These are phyloP conservation scores for Hygrophila difformis DNA, from an alignment of 257 asterid species.

Conservation along the genomic window DNA sequence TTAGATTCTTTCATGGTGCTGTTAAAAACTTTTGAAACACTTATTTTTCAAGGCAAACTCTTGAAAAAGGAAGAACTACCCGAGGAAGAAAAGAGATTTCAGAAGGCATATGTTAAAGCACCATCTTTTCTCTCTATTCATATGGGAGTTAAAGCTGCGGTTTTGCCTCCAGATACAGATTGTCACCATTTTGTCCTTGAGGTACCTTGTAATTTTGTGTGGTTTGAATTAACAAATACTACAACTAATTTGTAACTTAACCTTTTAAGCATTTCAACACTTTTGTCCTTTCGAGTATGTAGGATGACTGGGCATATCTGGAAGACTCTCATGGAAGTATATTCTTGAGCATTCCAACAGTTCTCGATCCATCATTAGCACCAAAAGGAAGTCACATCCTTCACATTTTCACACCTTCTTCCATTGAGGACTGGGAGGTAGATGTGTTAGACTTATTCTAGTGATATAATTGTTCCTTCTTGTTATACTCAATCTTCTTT, in stretches of 20 bases:
- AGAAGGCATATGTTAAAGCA: conserved; percentile 86
- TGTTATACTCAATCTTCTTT: no score
- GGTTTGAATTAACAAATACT: background rate
- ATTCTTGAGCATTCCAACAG: conserved; percentile 94
- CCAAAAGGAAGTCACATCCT: conserved; percentile 94
- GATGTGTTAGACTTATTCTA: conserved; percentile 9
- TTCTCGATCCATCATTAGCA: conserved; percentile 83
- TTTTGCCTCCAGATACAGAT: conserved; percentile 79
- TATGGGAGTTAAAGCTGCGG: conserved; percentile 82
- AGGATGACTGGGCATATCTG: conserved; percentile 82
- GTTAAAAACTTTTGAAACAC: conserved; percentile 4
- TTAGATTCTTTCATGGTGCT: conserved; percentile 1
- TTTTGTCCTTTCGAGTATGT: conserved; percentile 11
- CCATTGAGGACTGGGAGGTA: conserved; percentile 98
- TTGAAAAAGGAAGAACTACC: conserved; percentile 69
- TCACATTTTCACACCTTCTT: conserved; percentile 83
- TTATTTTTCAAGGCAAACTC: conserved; percentile 56
- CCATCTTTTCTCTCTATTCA: conserved; percentile 96
- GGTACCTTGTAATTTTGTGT: conserved; percentile 31
- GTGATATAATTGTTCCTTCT: conserved; percentile 11
- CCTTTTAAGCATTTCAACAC: conserved; percentile 8
- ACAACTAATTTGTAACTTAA: no score
- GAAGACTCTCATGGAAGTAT: conserved; percentile 85
- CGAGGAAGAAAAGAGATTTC: conserved; percentile 84
- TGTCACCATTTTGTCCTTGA: conserved; percentile 94